A percentile compares a stretch with the other conserved stretches of the same genome.
Conservation (phyloP, 2,329 filamentous ascomycete genomes). For the Penicillium frequentans region DNA sequence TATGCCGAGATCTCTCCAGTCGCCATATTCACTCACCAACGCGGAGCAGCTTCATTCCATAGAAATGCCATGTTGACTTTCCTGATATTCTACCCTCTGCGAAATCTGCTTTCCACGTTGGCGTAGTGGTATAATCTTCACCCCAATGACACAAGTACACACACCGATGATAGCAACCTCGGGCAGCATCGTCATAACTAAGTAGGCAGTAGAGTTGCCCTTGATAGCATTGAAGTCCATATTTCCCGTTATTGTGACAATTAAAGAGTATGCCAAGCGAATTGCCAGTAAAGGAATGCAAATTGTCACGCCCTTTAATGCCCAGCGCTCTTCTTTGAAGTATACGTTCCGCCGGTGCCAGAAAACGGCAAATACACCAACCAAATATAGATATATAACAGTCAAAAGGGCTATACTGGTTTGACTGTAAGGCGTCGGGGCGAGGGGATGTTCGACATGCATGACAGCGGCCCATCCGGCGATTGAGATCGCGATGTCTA, state of each 20-base stretch:
- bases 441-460: constrained; percentile 9
- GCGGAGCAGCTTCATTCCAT: not conserved
- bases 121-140: not conserved
- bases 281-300: constrained; percentile 13
- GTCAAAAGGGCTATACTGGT: constrained; percentile 11
- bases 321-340: constrained; percentile 5
- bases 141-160: not conserved
- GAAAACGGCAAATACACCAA: constrained; percentile 9
- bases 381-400: constrained; percentile 13
- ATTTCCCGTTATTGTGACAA: constrained; percentile 12
- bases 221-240: constrained; percentile 17
- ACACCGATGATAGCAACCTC: constrained; percentile 8
- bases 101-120: not conserved
- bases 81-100: not conserved
- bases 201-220: constrained; percentile 11
- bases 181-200: constrained; percentile 16
- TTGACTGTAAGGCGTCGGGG: constrained; percentile 13
- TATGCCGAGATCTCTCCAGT: no score
- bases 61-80: not conserved
- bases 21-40: no score
- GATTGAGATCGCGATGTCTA: constrained; percentile 18
- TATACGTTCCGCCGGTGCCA: constrained; percentile 6
- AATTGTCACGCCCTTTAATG: constrained; percentile 1
- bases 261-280: constrained; percentile 10
- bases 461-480: constrained; percentile 15